A percentile compares a stretch with the other conserved stretches of the same genome.
These are phyloP conservation scores for Acmispon strigosus DNA, from an alignment of 306 rosid species.

Conservation along the genomic window DNA sequence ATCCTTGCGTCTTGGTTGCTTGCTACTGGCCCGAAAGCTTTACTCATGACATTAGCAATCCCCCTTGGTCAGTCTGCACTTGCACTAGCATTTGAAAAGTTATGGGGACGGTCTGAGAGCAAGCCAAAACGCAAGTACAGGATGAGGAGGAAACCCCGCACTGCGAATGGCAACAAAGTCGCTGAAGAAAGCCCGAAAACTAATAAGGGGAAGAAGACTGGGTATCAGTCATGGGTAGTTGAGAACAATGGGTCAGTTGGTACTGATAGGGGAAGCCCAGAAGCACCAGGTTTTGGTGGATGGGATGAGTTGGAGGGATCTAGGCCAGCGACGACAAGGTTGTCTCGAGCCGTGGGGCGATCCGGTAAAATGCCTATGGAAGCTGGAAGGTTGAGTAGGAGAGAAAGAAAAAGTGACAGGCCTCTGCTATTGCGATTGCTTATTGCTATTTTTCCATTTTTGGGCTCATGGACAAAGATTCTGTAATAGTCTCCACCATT, in stretches of 20 bases:
- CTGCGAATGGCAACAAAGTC: background rate
- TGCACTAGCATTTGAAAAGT: slow-evolving; percentile 65
- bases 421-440: slow-evolving; percentile 79
- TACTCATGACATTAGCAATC: slow-evolving; percentile 86
- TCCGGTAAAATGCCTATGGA: slow-evolving; percentile 26
- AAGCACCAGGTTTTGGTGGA: slow-evolving; percentile 54
- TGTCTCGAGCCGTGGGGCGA: slow-evolving; percentile 25
- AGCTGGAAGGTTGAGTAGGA: slow-evolving; percentile 61
- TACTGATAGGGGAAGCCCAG: slow-evolving; percentile 20
- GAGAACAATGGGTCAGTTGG: slow-evolving; percentile 37
- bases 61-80: slow-evolving; percentile 81
- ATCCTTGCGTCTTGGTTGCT: slow-evolving; percentile 51
- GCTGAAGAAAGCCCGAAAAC: slow-evolving; percentile 36
- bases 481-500: slow-evolving; percentile 28
- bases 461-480: slow-evolving; percentile 90
- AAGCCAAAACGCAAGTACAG: slow-evolving; percentile 53
- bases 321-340: slow-evolving; percentile 26
- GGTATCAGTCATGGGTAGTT: slow-evolving; percentile 74
- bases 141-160: slow-evolving; percentile 43
- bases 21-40: slow-evolving; percentile 75
- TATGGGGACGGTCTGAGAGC: slow-evolving; percentile 51
- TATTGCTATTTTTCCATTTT: slow-evolving; percentile 83
- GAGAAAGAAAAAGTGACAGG: slow-evolving; percentile 52
- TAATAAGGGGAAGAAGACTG: slow-evolving; percentile 33
- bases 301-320: slow-evolving; percentile 85